Conservation (phyloP, 768 basidiomycete species). For the Piloderma croceum region DNA sequence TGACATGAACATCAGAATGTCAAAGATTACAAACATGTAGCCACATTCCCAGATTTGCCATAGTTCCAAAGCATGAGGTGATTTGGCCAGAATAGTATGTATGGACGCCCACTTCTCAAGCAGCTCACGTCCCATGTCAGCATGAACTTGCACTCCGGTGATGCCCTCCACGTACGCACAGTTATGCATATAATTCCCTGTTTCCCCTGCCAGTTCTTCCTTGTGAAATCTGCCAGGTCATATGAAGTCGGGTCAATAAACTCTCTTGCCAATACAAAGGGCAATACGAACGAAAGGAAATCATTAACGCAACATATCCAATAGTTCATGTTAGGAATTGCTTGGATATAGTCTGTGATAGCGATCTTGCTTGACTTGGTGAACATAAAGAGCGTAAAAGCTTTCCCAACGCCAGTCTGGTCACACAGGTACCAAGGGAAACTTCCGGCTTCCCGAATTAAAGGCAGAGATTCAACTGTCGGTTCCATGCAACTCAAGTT, state of each 20-base stretch:
- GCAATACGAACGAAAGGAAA: conserved; percentile 6
- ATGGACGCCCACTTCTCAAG: too few species aligned
- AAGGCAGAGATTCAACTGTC: conserved; percentile 4
- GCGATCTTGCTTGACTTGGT: background rate
- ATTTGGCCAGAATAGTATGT: too few species aligned
- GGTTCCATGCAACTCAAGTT: conserved; percentile 15
- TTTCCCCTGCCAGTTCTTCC: conserved; percentile 6
- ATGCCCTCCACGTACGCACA: conserved; percentile 6
- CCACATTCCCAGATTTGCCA: too few species aligned
- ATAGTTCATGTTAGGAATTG: conserved; percentile 4
- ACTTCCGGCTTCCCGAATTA: conserved; percentile 4
- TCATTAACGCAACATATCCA: conserved; percentile 7
- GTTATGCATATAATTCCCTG: conserved; percentile 7
- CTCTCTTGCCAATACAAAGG: background rate
- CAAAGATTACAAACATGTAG: too few species aligned
- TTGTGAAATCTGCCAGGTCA: conserved; percentile 5
- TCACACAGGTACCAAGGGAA: conserved; percentile 9
- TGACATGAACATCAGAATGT: too few species aligned
- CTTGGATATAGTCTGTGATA: conserved; percentile 7
- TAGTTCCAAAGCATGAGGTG: too few species aligned
- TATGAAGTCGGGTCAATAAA: background rate
- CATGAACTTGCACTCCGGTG: conserved; percentile 4
- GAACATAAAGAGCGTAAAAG: conserved; percentile 6
- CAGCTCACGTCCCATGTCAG: conserved; percentile 13
- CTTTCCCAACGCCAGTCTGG: conserved; percentile 7